Percentiles rank a stretch among this genome's conserved stretches.
phyloP scores from a whole-genome alignment of 202 grass and related monocot genomes.

The Sporobolus alterniflorus region DNA sequence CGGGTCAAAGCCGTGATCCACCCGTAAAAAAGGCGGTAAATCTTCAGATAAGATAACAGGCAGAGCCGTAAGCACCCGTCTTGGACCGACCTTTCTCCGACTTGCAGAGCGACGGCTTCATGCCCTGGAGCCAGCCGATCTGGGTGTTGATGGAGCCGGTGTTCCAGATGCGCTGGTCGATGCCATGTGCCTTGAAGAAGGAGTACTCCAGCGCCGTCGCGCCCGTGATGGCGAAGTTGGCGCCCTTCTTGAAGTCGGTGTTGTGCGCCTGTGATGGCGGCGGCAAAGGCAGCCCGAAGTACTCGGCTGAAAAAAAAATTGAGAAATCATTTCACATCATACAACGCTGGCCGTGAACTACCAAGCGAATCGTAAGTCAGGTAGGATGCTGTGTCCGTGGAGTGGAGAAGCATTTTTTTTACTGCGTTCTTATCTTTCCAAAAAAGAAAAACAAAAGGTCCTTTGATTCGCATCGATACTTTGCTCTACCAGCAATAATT shows the following conservation, averaged over 20 bases:
- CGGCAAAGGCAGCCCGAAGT: slow-evolving; percentile 84
- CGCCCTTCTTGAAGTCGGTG: slow-evolving; percentile 72
- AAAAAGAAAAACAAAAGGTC: background rate
- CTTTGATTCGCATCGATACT: slow-evolving; percentile 20
- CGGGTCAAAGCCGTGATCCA: background rate
- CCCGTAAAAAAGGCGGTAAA: background rate
- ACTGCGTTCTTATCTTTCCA: background rate
- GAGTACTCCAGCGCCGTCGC: slow-evolving; percentile 75
- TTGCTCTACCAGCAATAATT: slow-evolving; percentile 26
- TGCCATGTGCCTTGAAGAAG: slow-evolving; percentile 83
- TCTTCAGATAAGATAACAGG: background rate
- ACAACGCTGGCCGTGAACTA: background rate
- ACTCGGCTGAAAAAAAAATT: slow-evolving; percentile 58
- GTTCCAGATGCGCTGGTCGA: slow-evolving; percentile 73
- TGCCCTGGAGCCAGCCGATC: slow-evolving; percentile 76
- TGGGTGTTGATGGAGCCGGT: slow-evolving; percentile 85
- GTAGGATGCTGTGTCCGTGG: background rate
- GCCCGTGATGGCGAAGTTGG: slow-evolving; percentile 93
- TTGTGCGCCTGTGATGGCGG: slow-evolving; percentile 63
- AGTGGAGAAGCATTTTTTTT: background rate
- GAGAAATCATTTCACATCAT: slow-evolving; percentile 7
- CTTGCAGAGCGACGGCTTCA: slow-evolving; percentile 80
- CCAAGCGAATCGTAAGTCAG: background rate
- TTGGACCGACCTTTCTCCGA: slow-evolving; percentile 50
- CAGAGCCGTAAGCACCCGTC: background rate